Conservation (phyloP, 2,329 filamentous ascomycete species). For the Trichoderma lentiforme region DNA sequence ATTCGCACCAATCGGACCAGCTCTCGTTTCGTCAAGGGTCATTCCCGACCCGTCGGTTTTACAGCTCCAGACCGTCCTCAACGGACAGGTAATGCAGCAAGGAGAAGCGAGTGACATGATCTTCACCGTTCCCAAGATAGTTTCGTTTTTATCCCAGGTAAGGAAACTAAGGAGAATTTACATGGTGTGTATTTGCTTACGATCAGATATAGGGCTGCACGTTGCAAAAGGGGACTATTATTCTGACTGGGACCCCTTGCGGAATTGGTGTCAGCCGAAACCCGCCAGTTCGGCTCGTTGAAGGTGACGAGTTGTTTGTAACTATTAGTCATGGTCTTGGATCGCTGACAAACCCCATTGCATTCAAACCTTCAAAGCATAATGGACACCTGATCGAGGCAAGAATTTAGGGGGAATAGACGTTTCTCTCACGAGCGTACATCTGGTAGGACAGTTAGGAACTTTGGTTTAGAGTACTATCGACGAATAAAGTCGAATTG, state of each 20-base stretch:
- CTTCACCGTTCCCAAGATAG: not conserved
- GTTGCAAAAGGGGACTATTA: not conserved
- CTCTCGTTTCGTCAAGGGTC: not conserved
- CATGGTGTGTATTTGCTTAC: not conserved
- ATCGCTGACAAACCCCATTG: not conserved
- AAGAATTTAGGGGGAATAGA: not conserved
- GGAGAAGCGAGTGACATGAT: conserved; percentile 9
- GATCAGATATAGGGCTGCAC: not conserved
- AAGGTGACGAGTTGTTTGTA: conserved; percentile 1
- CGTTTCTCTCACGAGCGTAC: not conserved
- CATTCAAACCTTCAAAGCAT: not conserved
- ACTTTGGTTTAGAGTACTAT: not conserved
- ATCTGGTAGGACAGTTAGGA: not conserved
- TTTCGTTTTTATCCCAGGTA: conserved; percentile 4
- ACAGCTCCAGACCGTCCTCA: not conserved
- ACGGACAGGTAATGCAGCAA: conserved; percentile 4
- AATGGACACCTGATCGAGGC: not conserved
- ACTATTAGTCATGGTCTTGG: conserved; percentile 6
- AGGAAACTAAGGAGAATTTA: not conserved
- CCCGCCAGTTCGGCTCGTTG: not conserved
- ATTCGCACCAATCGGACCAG: conserved; percentile 9
- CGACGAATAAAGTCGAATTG: not conserved
- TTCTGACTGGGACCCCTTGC: conserved; percentile 2
- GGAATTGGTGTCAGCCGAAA: conserved; percentile 5
- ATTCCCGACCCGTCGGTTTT: conserved; percentile 2